Percentiles rank a stretch among this genome's conserved stretches.
phyloP scores from a whole-genome alignment of 164 flowering plant species.

The Macadamia integrifolia region DNA sequence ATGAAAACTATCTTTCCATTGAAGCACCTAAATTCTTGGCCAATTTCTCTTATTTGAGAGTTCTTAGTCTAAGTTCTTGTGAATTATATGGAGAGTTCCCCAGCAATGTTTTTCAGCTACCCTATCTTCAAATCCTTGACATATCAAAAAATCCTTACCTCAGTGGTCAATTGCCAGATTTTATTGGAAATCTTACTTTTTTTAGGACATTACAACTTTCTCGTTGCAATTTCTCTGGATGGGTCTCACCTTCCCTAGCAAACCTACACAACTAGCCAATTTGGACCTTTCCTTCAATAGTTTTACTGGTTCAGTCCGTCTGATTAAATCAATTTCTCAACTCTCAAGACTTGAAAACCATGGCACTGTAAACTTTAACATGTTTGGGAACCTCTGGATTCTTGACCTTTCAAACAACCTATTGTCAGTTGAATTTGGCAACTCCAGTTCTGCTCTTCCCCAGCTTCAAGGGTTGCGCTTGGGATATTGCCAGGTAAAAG shows the following conservation, averaged over 20 bases:
- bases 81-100: no score
- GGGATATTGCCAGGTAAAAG: slow-evolving; percentile 33
- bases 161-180: slow-evolving; percentile 21
- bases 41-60: slow-evolving; percentile 18
- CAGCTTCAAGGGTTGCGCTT: slow-evolving; percentile 27
- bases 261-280: slow-evolving; percentile 10
- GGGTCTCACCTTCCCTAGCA: slow-evolving; percentile 21
- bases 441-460: slow-evolving; percentile 12
- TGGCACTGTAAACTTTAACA: slow-evolving; percentile 11
- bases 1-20: slow-evolving; percentile 14
- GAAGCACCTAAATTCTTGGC: slow-evolving; percentile 21
- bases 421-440: background rate
- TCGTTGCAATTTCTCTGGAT: slow-evolving; percentile 19
- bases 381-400: slow-evolving; percentile 11
- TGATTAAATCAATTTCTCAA: slow-evolving; percentile 15
- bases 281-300: slow-evolving; percentile 19
- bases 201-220: background rate
- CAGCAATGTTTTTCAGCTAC: no score
- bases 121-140: no score
- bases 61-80: background rate
- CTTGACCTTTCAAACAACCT: slow-evolving; percentile 35
- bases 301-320: slow-evolving; percentile 13
- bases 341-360: slow-evolving; percentile 20
- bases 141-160: background rate
- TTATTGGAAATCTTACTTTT: slow-evolving; percentile 18